Conservation (phyloP, 208 protist genomes). For the Crithidia thermophila region DNA sequence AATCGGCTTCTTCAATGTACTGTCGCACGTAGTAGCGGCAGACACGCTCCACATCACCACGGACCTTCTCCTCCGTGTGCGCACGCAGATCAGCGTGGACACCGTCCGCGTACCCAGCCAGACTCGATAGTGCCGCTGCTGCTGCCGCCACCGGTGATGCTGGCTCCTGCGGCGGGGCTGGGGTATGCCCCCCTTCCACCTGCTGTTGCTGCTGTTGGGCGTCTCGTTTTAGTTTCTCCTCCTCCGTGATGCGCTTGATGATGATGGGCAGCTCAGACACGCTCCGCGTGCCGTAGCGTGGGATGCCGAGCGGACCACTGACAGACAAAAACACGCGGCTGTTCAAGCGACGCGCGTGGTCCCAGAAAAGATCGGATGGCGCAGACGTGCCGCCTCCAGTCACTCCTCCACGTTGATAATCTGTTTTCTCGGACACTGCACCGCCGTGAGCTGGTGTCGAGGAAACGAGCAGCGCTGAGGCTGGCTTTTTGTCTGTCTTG, state of each 20-base stretch:
- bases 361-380: too few relatives aligned
- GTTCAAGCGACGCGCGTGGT: too few relatives aligned
- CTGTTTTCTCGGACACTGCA: too few relatives aligned
- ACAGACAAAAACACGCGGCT: too few relatives aligned
- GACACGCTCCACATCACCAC: slow-evolving; percentile 1
- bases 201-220: not conserved
- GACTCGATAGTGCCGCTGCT: not conserved
- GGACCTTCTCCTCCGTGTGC: slow-evolving; percentile 5
- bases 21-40: slow-evolving; percentile 21
- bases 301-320: slow-evolving; percentile 8
- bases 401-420: too few relatives aligned
- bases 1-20: slow-evolving; percentile 5
- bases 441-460: too few relatives aligned
- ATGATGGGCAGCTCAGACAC: slow-evolving; percentile 34
- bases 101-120: slow-evolving; percentile 5
- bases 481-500: too few relatives aligned
- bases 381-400: too few relatives aligned
- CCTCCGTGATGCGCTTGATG: slow-evolving; percentile 21
- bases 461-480: too few relatives aligned
- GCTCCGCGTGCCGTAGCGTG: slow-evolving; percentile 34
- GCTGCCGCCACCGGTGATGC: not conserved
- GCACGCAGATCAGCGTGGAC: slow-evolving; percentile 17
- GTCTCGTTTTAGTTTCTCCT: not conserved
- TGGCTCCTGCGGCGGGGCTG: not conserved
- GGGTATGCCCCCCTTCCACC: not conserved